These are phyloP conservation scores for Penicillium pulvis DNA, from an alignment of 495 filamentous ascomycete species.

Conservation along the genomic window DNA sequence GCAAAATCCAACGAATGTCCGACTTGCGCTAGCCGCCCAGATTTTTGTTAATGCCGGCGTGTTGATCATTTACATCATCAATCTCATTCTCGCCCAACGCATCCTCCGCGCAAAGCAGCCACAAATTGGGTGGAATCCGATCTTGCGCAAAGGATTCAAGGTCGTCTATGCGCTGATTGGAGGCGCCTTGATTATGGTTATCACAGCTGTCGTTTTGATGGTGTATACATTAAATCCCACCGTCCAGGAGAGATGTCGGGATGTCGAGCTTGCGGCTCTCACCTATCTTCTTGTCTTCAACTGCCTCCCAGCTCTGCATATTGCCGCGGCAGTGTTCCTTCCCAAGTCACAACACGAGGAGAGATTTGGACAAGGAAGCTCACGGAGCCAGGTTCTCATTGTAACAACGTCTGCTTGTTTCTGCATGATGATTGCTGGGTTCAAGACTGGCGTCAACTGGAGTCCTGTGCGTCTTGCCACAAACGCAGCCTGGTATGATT, in stretches of 20 bases:
- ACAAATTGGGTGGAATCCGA: constrained; percentile 63
- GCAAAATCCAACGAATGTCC: constrained; percentile 42
- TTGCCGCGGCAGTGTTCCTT: constrained; percentile 56
- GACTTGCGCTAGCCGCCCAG: constrained; percentile 67
- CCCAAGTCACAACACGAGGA: constrained; percentile 54
- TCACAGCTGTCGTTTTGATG: constrained; percentile 63
- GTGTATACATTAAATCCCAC: constrained; percentile 64
- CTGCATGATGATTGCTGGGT: constrained; percentile 70
- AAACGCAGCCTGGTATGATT: constrained; percentile 67
- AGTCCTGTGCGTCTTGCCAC: constrained; percentile 48
- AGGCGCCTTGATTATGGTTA: constrained; percentile 65
- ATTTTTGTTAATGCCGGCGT: constrained; percentile 79
- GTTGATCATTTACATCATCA: constrained; percentile 76
- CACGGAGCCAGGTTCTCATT: constrained; percentile 65
- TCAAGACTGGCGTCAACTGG: constrained; percentile 63
- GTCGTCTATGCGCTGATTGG: constrained; percentile 63
- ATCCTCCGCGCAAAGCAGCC: constrained; percentile 76
- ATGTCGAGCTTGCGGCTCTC: constrained; percentile 65
- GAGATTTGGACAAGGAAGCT: constrained; percentile 70
- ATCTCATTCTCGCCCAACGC: constrained; percentile 78
- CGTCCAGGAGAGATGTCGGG: constrained; percentile 54
- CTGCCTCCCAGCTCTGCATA: constrained; percentile 68
- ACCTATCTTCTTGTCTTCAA: constrained; percentile 71
- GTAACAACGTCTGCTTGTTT: constrained; percentile 56
- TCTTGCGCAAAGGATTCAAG: constrained; percentile 52